Conservation (phyloP, 164 flowering plant species). For the Umbilicus rupestris region DNA sequence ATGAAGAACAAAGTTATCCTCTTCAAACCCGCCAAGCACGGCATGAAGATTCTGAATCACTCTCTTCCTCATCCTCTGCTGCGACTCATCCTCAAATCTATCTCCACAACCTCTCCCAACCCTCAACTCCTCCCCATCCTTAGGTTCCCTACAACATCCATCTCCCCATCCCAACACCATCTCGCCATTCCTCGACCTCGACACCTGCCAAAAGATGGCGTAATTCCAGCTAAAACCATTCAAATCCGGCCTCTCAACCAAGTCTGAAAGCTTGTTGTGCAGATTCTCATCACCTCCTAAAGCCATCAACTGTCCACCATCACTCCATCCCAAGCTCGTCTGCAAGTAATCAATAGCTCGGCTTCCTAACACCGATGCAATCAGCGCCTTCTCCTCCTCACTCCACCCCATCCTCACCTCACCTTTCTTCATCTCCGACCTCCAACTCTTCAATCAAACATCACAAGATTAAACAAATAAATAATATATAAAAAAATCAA, state of each 20-base stretch:
- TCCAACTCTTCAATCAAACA: constrained; percentile 24
- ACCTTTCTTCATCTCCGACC: no score
- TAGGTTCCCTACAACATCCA: constrained; percentile 84
- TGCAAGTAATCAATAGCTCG: constrained; percentile 61
- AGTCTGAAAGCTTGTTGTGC: constrained; percentile 79
- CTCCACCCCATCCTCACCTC: constrained; percentile 28
- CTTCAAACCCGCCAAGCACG: constrained; percentile 67
- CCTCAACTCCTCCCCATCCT: constrained; percentile 58
- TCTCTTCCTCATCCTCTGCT: constrained; percentile 73
- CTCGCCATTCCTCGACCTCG: constrained; percentile 61
- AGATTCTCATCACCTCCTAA: constrained; percentile 47
- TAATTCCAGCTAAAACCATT: constrained; percentile 77
- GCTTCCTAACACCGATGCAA: constrained; percentile 49
- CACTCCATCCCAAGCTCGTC: constrained; percentile 38
- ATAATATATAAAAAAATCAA: no score
- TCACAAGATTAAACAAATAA: constrained; percentile 7
- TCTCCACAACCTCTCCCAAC: constrained; percentile 21
- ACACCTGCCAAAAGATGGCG: constrained; percentile 87
- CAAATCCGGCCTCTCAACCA: constrained; percentile 57
- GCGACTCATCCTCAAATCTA: constrained; percentile 47
- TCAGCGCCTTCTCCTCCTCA: constrained; percentile 62
- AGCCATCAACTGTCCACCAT: constrained; percentile 34
- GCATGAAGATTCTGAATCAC: constrained; percentile 73
- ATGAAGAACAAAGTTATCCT: constrained; percentile 63
- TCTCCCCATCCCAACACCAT: constrained; percentile 87